Base-by-base conservation (phyloP, 2,329 filamentous ascomycete genomes). In the Aspergillus awamori region DNA sequence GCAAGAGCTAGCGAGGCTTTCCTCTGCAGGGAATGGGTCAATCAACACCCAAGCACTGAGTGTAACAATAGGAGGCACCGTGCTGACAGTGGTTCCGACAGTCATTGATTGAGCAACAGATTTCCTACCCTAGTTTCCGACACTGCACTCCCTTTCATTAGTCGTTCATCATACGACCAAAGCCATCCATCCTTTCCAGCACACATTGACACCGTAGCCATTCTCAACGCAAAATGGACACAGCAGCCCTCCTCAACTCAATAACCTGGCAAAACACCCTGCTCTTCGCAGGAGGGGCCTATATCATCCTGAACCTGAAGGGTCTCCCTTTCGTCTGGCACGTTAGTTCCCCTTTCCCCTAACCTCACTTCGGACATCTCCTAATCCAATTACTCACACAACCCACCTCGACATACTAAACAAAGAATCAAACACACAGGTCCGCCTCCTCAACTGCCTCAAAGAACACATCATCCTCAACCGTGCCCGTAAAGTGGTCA, bases 281-380 rank as follows among this genome's bases (percentile, higher is more conserved):
- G 26, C 47, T 51, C 15, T n/a, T 20, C 15, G 47, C 47, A 28
- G 47, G 47, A 20, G 47, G 47, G 15, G 15, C 47, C 3, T 51
- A 51, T n/a, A 17, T 51, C 24, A 26, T 51, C 15, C 26, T 51
- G 8, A 51, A 51, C n/a, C 8, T 51, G 26, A 63, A 63, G 26
- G 57, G 54, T 10, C 45, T 63, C 5, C 61, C 61, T 1, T 58
- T 60, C 8, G 55, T 60, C 10, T 61, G 61, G 61, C 55, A 61
- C 36, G 60, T 62, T 26, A 17, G 51, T 62, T n/a, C n/a, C 39
- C 24, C n/a, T 30, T n/a, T 3, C 15, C 8, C 24, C 6, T n/a
- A 1, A n/a, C 47, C 47, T 8, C 26, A 30, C 3, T 11, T 8
- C 28, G 5, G 2, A 4, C 10, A 30, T 30, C 28, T 30, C 28